Evolutionary conservation across 192 early-diverging fungal species (phyloP).

Genomic region (Backusella luteola): DNA sequence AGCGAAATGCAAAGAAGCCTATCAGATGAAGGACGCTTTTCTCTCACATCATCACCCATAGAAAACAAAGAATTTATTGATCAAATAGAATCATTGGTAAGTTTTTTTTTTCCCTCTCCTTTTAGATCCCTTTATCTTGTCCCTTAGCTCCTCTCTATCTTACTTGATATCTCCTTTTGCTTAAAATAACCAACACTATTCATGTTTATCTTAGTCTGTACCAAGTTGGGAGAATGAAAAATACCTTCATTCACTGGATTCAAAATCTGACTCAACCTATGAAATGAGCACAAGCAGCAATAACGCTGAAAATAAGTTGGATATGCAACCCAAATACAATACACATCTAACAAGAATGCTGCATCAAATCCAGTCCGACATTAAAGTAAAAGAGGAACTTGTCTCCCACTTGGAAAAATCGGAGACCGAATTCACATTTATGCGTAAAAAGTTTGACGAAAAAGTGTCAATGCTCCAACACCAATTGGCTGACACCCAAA

Average conservation of each 20-base stretch:
- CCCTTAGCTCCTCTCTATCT: neutral
- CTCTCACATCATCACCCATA: constrained; percentile 4
- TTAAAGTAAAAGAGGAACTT: constrained; percentile 59
- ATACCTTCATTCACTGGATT: constrained; percentile 2
- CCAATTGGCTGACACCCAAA: constrained; percentile 50
- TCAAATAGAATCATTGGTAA: neutral
- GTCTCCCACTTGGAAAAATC: constrained; percentile 54
- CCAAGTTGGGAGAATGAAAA: constrained; percentile 7
- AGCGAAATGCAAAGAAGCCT: neutral
- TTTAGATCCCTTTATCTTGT: neutral
- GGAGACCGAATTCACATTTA: constrained; percentile 55
- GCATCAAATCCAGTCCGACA: constrained; percentile 59
- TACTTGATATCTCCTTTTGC: neutral
- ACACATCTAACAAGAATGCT: constrained; percentile 41
- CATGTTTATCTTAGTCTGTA: constrained; percentile 9
- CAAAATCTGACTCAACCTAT: constrained; percentile 4
- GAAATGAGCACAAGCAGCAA: neutral
- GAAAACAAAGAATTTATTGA: neutral
- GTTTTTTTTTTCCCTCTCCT: neutral
- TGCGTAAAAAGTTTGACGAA: constrained; percentile 68
- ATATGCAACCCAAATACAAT: constrained; percentile 15
- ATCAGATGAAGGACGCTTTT: constrained; percentile 21
- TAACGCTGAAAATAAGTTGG: neutral
- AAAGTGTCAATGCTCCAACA: constrained; percentile 61
- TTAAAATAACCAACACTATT: neutral